Evolutionary conservation across 768 basidiomycete genomes (phyloP), one percentile per base, ranked within the genome.

Genomic region (Tulasnella sp.): DNA sequence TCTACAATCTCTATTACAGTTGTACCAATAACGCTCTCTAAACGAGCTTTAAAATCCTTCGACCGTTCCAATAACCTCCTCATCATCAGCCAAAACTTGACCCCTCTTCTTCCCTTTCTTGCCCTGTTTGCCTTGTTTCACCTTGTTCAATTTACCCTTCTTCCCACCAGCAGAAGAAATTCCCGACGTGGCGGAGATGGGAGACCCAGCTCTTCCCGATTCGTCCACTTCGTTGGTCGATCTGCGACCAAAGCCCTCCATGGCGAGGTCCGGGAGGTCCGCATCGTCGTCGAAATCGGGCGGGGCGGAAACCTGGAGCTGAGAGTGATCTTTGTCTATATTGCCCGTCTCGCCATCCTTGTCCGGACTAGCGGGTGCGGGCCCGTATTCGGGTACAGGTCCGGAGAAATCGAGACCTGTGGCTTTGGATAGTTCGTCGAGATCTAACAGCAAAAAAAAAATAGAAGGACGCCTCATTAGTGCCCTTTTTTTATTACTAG

Each of bases 361-460:
- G 19, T 44, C 56, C 34, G 56, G 27, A 16, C 36, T 39, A 34
- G 72, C 39, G 2, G 38, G 21, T 6, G 72, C n/a, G 3, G 42
- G 42, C 38, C 42, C 40, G 56, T 76, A 79, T 80, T 80, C 80
- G 21, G 80, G 80, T 18, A 74, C 39, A 14, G 80, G 80, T 46
- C 80, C 80, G 34, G 80, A 80, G 40, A 81, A 62, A 46, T 81
- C 80, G 12, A 81, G 48, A 27, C 80, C 80, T 27, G 80, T 81
- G 7, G 79, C 52, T 40, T 75, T 62, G 18, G 58, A 48, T 14
- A 71, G 74, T 36, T 81, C 80, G 16, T 80, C 80, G 34, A 81
- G 52, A 76, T 81, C 80, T 81, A 14, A 31, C 4, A 27, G 19
- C 14, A 31, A 19, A 38, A 19, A 19, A 58, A 16, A 24, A 16